Percentiles rank a stretch among this genome's conserved stretches.
Conservation (phyloP, 1,139 yeast species). For the Taphrina sp. region DNA sequence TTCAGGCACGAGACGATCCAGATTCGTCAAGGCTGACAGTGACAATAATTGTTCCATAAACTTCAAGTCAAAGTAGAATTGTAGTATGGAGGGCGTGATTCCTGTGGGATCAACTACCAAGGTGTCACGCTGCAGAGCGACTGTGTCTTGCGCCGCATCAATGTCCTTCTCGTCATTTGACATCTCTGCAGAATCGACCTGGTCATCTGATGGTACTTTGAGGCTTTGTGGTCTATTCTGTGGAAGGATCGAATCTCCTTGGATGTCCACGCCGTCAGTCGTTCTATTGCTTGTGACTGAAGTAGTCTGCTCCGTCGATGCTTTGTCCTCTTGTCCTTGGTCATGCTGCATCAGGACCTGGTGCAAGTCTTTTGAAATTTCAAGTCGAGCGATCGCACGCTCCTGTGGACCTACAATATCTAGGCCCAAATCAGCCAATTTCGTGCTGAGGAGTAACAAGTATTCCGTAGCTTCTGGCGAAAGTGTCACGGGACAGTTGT, state of each 20-base stretch:
- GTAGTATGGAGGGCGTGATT: background rate
- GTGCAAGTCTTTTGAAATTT: background rate
- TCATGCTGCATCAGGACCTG: background rate
- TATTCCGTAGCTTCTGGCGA: background rate
- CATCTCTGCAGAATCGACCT: background rate
- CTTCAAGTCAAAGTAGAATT: conserved; percentile 3
- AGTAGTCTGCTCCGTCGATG: too few relatives aligned
- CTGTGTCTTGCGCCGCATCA: background rate
- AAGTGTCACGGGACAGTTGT: background rate
- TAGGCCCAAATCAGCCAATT: conserved; percentile 3
- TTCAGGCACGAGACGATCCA: too few relatives aligned
- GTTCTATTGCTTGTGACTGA: too few relatives aligned
- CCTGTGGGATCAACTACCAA: background rate
- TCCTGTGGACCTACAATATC: conserved; percentile 19
- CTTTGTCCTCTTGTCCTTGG: too few relatives aligned
- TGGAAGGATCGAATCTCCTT: background rate
- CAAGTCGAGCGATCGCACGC: conserved; percentile 7
- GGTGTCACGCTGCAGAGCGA: background rate
- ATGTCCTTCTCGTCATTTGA: background rate
- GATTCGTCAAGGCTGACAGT: background rate
- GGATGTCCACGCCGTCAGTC: background rate
- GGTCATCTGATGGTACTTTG: background rate
- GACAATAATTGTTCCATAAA: background rate
- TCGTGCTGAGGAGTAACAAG: background rate
- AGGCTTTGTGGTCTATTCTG: background rate